Conservation (phyloP, 257 asterid genomes). For the Avicennia marina region DNA sequence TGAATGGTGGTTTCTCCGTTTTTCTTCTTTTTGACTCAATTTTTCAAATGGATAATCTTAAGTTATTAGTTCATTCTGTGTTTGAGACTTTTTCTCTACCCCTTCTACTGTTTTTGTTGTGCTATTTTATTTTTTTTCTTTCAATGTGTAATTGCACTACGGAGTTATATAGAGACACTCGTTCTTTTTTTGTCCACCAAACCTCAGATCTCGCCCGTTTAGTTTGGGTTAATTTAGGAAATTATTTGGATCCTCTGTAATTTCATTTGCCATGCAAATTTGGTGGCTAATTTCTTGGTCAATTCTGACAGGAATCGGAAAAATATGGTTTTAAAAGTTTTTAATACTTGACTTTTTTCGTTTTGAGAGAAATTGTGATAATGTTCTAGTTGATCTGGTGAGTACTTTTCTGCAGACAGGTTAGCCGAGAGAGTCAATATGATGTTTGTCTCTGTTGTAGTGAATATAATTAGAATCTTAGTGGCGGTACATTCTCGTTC, state of each 20-base stretch:
- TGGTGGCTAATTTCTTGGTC: slow-evolving; percentile 2
- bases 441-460: too few relatives aligned
- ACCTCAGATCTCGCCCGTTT: slow-evolving; percentile 18
- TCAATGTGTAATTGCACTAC: not conserved
- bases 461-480: too few relatives aligned
- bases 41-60: slow-evolving; percentile 3
- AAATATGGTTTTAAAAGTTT: not conserved
- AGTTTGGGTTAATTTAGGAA: slow-evolving; percentile 8
- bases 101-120: not conserved
- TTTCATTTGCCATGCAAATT: slow-evolving; percentile 2
- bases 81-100: not conserved
- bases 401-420: too few relatives aligned
- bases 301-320: not conserved
- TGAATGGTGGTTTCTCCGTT: not conserved
- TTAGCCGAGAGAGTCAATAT: too few relatives aligned
- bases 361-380: not conserved
- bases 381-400: not conserved
- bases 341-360: not conserved
- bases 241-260: not conserved
- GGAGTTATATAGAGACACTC: not conserved
- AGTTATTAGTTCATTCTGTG: not conserved
- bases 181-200: slow-evolving; percentile 8
- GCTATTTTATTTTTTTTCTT: not conserved
- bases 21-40: not conserved
- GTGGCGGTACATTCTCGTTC: too few relatives aligned